These are phyloP conservation scores for Paulownia fortunei DNA, from an alignment of 257 asterid genomes.

Conservation along the genomic window DNA sequence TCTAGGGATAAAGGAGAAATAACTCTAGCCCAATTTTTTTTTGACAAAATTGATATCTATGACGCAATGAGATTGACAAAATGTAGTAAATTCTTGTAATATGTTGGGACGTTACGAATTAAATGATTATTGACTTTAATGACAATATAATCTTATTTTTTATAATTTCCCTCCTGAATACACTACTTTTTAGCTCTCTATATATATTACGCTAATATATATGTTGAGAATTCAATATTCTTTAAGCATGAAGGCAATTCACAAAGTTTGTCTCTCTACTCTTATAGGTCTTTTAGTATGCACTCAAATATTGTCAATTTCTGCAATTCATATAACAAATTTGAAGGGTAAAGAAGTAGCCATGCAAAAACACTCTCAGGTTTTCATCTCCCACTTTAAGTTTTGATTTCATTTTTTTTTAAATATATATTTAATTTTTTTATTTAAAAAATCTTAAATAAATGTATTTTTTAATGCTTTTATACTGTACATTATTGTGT, in stretches of 20 bases:
- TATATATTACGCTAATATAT: neutral
- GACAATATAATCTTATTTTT: too few species aligned
- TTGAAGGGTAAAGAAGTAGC: neutral
- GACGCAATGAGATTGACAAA: neutral
- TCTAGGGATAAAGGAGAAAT: neutral
- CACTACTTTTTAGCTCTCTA: neutral
- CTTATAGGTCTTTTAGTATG: neutral
- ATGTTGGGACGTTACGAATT: neutral
- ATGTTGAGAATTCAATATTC: neutral
- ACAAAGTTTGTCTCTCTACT: neutral
- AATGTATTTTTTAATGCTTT: too few species aligned
- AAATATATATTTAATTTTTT: neutral
- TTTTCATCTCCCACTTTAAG: neutral
- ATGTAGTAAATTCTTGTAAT: neutral
- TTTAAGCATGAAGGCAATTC: slow-evolving; percentile 12
- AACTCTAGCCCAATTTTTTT: neutral
- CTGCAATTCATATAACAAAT: slow-evolving; percentile 1
- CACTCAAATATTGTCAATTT: neutral
- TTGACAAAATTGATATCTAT: neutral
- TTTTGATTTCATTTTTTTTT: neutral
- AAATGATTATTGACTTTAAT: neutral
- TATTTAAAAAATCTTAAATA: too few species aligned
- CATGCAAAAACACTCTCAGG: neutral
- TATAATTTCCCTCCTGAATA: too few species aligned
- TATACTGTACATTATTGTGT: too few species aligned